Percentiles rank a stretch among this genome's conserved stretches.
These are phyloP conservation scores for Mucor irregularis DNA, from an alignment of 371 early-diverging fungal genomes.

Conservation along the genomic window DNA sequence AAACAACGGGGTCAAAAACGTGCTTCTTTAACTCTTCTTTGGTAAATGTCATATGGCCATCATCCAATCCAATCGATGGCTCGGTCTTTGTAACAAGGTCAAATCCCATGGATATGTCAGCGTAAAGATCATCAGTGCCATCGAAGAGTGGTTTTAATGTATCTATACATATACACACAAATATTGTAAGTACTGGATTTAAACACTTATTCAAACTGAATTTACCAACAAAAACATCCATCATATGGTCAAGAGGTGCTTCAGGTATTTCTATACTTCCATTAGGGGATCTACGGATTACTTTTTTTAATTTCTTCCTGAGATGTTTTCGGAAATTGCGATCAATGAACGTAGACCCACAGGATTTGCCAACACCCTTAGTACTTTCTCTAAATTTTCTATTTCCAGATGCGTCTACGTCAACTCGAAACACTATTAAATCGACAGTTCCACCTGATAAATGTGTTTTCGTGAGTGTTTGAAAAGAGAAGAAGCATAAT, in stretches of 20 bases:
- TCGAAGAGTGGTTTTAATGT: constrained; percentile 55
- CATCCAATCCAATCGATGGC: constrained; percentile 46
- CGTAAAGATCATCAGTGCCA: constrained; percentile 52
- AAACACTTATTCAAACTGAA: too few relatives aligned
- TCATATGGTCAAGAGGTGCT: constrained; percentile 43
- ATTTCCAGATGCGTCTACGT: constrained; percentile 32
- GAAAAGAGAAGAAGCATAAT: too few relatives aligned
- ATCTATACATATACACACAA: constrained; percentile 16
- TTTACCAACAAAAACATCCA: constrained; percentile 54
- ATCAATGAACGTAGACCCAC: constrained; percentile 61
- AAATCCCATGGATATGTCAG: constrained; percentile 50
- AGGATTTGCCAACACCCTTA: constrained; percentile 56
- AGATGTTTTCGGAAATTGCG: constrained; percentile 53
- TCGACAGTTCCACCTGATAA: constrained; percentile 57
- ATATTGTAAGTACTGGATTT: too few relatives aligned
- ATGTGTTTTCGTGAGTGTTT: background rate
- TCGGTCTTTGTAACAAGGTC: constrained; percentile 46
- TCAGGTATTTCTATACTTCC: constrained; percentile 32
- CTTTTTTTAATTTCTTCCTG: constrained; percentile 43
- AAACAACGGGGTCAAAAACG: constrained; percentile 48
- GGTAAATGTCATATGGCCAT: constrained; percentile 37
- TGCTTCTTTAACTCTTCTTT: constrained; percentile 37
- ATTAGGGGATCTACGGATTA: constrained; percentile 20
- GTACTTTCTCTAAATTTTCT: constrained; percentile 53
- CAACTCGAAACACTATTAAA: constrained; percentile 52